Evolutionary conservation across 805 yeast species (phyloP).

Genomic region (Teunomyces atbi): DNA sequence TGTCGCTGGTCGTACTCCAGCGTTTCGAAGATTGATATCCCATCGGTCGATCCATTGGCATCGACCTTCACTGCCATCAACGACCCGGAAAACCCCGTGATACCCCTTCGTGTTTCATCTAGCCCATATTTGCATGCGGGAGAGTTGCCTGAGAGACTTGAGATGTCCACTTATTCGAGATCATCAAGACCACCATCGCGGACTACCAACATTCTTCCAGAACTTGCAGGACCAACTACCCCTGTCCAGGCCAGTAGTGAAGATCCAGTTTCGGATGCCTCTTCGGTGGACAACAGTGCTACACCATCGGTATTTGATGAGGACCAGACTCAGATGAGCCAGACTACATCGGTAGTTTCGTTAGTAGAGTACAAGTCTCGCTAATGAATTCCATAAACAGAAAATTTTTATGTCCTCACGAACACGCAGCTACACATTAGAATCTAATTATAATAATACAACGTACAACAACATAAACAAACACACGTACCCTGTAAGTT

Average conservation of each 20-base stretch:
- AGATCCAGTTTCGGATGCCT: constrained; percentile 12
- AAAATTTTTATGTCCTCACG: background rate
- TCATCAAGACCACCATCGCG: constrained; percentile 7
- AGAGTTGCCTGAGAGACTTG: constrained; percentile 9
- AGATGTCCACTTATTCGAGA: constrained; percentile 2
- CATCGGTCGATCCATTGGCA: constrained; percentile 32
- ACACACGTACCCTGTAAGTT: too few species aligned
- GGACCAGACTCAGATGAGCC: constrained; percentile 26
- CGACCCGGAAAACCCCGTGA: constrained; percentile 7
- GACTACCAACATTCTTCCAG: constrained; percentile 8
- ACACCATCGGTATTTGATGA: constrained; percentile 40
- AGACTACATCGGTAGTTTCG: constrained; percentile 35
- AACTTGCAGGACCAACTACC: constrained; percentile 1
- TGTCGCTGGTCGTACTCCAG: constrained; percentile 69
- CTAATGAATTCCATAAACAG: background rate
- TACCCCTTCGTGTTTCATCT: background rate
- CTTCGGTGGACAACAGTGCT: constrained; percentile 35
- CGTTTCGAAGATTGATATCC: constrained; percentile 24
- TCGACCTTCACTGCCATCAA: background rate
- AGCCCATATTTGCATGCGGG: constrained; percentile 11
- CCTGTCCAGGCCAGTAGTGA: constrained; percentile 1
- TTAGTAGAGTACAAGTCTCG: constrained; percentile 26
- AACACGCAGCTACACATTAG: background rate
- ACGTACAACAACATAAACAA: too few species aligned
- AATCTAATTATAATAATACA: background rate